Evolutionary conservation across 2,329 filamentous ascomycete species (phyloP).

Genomic region (Ophiocordyceps robertsii): DNA sequence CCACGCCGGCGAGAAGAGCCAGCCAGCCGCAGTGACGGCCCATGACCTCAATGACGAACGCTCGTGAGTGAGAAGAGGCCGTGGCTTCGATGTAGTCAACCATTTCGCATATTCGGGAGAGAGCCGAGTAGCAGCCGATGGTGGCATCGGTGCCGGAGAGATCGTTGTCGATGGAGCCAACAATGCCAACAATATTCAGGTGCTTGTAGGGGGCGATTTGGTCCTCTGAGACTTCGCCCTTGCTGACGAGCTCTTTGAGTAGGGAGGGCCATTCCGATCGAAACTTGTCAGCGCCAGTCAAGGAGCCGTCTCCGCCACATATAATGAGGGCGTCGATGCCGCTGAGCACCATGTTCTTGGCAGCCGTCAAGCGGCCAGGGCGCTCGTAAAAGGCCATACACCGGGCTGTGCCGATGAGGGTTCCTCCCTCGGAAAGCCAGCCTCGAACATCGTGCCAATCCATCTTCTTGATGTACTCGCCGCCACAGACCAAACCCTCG

Average conservation of each 20-base stretch:
- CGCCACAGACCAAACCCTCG: conserved; percentile 83
- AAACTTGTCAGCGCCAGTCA: conserved; percentile 93
- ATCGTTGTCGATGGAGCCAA: conserved; percentile 97
- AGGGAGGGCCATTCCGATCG: conserved; percentile 83
- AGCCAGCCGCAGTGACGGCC: conserved; percentile 96
- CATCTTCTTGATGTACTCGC: conserved; percentile 77
- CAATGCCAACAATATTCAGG: conserved; percentile 90
- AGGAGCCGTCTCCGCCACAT: conserved; percentile 89
- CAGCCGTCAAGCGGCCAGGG: conserved; percentile 66
- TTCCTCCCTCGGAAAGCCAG: conserved; percentile 87
- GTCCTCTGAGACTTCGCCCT: conserved; percentile 53
- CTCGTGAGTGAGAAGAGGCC: conserved; percentile 83
- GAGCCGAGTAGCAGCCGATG: conserved; percentile 90
- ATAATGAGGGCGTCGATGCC: conserved; percentile 95
- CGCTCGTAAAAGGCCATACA: conserved; percentile 90
- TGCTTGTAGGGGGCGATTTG: conserved; percentile 68
- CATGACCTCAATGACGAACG: conserved; percentile 98
- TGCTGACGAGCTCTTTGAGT: conserved; percentile 69
- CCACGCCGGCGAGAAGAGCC: conserved; percentile 89
- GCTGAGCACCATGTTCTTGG: conserved; percentile 85
- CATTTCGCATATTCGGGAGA: conserved; percentile 85
- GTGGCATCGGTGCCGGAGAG: conserved; percentile 95
- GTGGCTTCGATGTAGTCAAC: conserved; percentile 97
- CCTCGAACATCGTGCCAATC: conserved; percentile 89
- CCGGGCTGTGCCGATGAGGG: conserved; percentile 86